Conservation (phyloP, 2,329 filamentous ascomycete species). For the Diplocarpon mali region DNA sequence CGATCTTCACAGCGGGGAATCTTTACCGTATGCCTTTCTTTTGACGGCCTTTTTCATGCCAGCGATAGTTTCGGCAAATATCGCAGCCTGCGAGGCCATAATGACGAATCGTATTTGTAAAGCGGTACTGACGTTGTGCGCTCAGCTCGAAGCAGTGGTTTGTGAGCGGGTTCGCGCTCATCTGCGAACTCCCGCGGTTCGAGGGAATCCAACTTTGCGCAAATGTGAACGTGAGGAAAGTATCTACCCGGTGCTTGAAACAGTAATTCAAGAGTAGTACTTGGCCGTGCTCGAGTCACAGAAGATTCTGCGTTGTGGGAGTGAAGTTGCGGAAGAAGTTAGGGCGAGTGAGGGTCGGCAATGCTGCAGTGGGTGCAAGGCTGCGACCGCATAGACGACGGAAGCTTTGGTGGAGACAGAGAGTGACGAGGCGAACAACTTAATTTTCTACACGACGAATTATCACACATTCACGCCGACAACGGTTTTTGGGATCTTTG, state of each 20-base stretch:
- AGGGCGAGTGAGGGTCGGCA: neutral
- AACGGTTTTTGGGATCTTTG: neutral
- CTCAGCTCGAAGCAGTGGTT: conserved; percentile 1
- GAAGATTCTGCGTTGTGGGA: neutral
- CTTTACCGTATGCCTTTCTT: conserved; percentile 49
- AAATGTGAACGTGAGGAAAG: neutral
- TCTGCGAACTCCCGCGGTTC: conserved; percentile 10
- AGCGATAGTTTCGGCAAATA: conserved; percentile 55
- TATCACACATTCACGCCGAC: neutral
- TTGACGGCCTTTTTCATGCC: conserved; percentile 59
- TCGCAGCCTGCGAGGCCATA: conserved; percentile 47
- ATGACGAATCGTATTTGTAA: conserved; percentile 9
- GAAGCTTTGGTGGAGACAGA: neutral
- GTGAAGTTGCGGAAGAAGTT: neutral
- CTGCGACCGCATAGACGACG: neutral
- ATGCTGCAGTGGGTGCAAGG: neutral
- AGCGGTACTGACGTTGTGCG: neutral
- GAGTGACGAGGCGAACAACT: neutral
- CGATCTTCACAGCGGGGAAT: neutral
- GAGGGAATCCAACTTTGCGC: neutral
- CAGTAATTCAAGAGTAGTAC: neutral
- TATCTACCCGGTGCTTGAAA: neutral
- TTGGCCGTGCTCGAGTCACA: neutral
- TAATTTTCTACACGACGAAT: neutral
- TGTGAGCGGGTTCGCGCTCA: conserved; percentile 3